phyloP scores from a whole-genome alignment of 139 green algal genomes.

The Closterium sp. region DNA sequence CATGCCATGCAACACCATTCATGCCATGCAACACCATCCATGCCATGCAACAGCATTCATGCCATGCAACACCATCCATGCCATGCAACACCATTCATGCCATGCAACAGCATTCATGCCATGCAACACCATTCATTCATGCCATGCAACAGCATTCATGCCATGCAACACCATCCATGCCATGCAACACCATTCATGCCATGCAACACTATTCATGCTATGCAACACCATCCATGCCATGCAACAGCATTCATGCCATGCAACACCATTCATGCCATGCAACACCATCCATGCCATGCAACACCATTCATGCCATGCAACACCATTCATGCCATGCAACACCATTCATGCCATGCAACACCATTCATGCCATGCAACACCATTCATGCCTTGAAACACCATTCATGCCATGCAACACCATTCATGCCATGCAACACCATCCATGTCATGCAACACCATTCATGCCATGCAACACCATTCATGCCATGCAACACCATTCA shows the following conservation, averaged over 20 bases:
- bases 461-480: not conserved
- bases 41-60: not conserved
- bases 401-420: not conserved
- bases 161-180: not conserved
- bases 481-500: not conserved
- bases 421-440: not conserved
- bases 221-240: too few species aligned
- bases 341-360: not conserved
- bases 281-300: too few species aligned
- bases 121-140: not conserved
- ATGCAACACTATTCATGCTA: not conserved
- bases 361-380: not conserved
- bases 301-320: too few species aligned
- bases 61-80: not conserved
- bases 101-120: not conserved
- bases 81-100: not conserved
- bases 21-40: not conserved
- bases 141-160: not conserved
- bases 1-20: not conserved
- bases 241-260: too few species aligned
- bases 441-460: too few species aligned
- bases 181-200: not conserved
- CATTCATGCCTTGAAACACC: too few species aligned
- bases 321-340: not conserved
- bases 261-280: not conserved